Percentiles rank a stretch among this genome's conserved stretches.
Conservation (phyloP, 2,329 filamentous ascomycete genomes). For the Aspergillus oerlinghausenensis region DNA sequence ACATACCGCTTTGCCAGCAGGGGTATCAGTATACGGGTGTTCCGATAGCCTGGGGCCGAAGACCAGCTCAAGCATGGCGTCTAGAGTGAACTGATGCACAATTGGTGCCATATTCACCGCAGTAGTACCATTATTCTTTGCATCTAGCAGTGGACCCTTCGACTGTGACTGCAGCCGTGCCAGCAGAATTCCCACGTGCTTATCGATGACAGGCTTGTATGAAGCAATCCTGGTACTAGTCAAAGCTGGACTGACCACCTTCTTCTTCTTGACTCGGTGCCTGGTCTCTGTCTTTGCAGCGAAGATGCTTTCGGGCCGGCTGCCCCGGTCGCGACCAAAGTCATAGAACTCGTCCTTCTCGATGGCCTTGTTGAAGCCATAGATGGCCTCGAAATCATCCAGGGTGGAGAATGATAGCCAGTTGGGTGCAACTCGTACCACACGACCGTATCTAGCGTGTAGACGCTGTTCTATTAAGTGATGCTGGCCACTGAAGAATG, state of each 20-base stretch:
- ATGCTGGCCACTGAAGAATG: conserved; percentile 11
- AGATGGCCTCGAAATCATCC: conserved; percentile 15
- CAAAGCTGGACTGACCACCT: conserved; percentile 12
- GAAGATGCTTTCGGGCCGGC: conserved; percentile 12
- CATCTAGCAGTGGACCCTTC: background rate
- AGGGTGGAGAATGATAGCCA: conserved; percentile 16
- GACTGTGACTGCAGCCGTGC: conserved; percentile 1
- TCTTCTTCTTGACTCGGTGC: conserved; percentile 13
- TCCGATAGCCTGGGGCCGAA: conserved; percentile 10
- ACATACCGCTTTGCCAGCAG: conserved; percentile 3
- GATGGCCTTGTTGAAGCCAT: conserved; percentile 15
- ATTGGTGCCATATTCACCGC: conserved; percentile 11
- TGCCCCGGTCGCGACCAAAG: conserved; percentile 7
- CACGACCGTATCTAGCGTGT: conserved; percentile 12
- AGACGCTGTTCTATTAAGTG: conserved; percentile 11
- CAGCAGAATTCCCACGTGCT: conserved; percentile 11
- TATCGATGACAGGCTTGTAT: conserved; percentile 10
- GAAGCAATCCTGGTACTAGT: conserved; percentile 6
- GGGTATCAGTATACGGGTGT: conserved; percentile 11
- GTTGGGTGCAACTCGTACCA: conserved; percentile 16
- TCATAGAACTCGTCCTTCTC: conserved; percentile 16
- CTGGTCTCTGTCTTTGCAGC: conserved; percentile 6
- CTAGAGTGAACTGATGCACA: conserved; percentile 12
- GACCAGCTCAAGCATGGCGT: conserved; percentile 13
- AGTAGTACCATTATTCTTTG: background rate